Evolutionary conservation across 768 basidiomycete species (phyloP).

Genomic region (Suillus sp.): DNA sequence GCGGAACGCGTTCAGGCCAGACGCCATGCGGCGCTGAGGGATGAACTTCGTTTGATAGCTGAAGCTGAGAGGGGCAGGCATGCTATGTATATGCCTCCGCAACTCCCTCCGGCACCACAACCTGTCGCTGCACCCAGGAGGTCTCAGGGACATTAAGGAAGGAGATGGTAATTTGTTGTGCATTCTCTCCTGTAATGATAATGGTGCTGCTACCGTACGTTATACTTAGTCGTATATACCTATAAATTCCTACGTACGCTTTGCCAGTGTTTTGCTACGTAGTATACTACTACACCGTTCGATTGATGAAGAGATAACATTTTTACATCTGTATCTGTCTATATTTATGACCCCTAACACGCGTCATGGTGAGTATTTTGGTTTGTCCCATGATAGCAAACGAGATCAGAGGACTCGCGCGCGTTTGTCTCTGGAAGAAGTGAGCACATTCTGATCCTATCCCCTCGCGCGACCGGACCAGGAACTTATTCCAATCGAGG

Average conservation of each 20-base stretch:
- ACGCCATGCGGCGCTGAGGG: not conserved
- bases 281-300: not conserved
- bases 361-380: no score
- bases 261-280: not conserved
- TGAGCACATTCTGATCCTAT: no score
- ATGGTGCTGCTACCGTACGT: not conserved
- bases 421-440: no score
- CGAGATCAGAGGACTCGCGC: no score
- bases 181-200: not conserved
- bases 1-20: not conserved
- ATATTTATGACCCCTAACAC: no score
- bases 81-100: not conserved
- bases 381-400: no score
- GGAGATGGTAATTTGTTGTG: not conserved
- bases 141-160: not conserved
- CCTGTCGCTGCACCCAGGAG: not conserved
- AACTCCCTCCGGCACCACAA: not conserved
- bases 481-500: no score
- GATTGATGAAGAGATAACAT: not conserved
- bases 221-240: conserved; percentile 5
- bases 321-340: not conserved
- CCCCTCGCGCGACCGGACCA: no score
- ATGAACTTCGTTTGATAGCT: not conserved
- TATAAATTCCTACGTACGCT: not conserved
- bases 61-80: not conserved